Evolutionary conservation across 1,284 basidiomycete species (phyloP).

Genomic region (Cutaneotrichosporon arboriforme): DNA sequence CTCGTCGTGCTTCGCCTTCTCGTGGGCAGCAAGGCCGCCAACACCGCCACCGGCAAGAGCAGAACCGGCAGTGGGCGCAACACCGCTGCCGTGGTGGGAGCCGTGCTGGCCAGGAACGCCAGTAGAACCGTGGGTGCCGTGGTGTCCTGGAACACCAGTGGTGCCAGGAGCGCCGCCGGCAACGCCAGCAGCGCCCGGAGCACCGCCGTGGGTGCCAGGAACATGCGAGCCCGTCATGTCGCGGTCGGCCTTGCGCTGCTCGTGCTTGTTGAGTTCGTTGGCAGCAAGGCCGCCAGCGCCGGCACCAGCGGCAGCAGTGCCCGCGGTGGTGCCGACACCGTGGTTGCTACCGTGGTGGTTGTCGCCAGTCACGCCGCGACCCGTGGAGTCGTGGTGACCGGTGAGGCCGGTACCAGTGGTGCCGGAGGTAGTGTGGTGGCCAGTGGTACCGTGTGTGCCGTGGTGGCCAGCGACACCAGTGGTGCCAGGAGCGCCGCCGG

Average conservation of each 20-base stretch:
- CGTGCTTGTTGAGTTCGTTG: conserved; percentile 1
- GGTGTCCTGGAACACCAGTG: too few relatives aligned
- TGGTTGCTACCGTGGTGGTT: too few relatives aligned
- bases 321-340: background rate
- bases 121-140: too few relatives aligned
- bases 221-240: too few relatives aligned
- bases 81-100: background rate
- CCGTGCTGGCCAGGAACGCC: too few relatives aligned
- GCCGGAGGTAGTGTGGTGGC: background rate
- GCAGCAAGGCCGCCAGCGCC: background rate
- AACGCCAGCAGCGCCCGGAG: too few relatives aligned
- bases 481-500: background rate
- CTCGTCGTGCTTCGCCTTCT: background rate
- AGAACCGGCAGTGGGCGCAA: background rate
- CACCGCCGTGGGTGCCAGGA: too few relatives aligned
- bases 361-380: background rate
- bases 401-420: background rate
- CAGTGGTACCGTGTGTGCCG: background rate
- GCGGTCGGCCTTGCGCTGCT: too few relatives aligned
- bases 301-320: background rate
- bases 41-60: background rate
- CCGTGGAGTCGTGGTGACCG: background rate
- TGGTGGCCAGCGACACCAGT: too few relatives aligned
- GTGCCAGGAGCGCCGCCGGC: too few relatives aligned
- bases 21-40: background rate